Evolutionary conservation across 176 grass and related monocot genomes (phyloP), one percentile per base, ranked within the genome.

Genomic region (Saccharum officinarum): DNA sequence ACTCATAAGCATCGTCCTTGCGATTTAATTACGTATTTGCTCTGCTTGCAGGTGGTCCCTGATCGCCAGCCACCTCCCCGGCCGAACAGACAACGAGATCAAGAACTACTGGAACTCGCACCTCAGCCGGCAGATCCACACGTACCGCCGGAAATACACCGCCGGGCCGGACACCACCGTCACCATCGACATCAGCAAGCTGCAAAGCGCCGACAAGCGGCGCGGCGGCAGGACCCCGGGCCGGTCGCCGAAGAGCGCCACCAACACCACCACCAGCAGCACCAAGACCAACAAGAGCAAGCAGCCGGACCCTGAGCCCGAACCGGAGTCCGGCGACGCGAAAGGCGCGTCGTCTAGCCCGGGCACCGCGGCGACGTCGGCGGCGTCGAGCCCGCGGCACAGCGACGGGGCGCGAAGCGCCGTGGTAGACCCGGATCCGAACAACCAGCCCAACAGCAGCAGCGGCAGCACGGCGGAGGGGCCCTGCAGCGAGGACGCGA

Each of bases 71-170:
- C 89, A 95, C 46, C 80, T 97, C 6, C 91, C 95, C 0, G 95
- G 95, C 3, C 83, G 95, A 85, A 97, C 95, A 5, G 92, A 97
- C 89, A 97, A 97, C 82, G 92, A 97, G 82, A 97, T 97, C 82
- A 97, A 97, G 76, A 97, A 97, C 71, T 95, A 97, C 85, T 97
- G 95, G 95, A 97, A 95, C 80, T 97, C 95, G 38, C 95, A 97
- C 73, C 95, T 97, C 41, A 95, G 92, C 86, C 82, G 91, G 17
- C 86, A 71, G 78, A 82, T 90, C 78, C 87, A 93, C 81, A 97
- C 86, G 22, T 97, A 84, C 82, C 60, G 82, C 5, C 81, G 86
- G 20, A 67, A 69, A 1, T 63, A 81, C 79, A 45, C 55, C 71
- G n/a, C 82, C 40, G 67, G 41, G 9, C 71, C 28, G 10, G 73